Evolutionary conservation across 805 yeast genomes (phyloP).

Genomic region (Yamadazyma sp.): DNA sequence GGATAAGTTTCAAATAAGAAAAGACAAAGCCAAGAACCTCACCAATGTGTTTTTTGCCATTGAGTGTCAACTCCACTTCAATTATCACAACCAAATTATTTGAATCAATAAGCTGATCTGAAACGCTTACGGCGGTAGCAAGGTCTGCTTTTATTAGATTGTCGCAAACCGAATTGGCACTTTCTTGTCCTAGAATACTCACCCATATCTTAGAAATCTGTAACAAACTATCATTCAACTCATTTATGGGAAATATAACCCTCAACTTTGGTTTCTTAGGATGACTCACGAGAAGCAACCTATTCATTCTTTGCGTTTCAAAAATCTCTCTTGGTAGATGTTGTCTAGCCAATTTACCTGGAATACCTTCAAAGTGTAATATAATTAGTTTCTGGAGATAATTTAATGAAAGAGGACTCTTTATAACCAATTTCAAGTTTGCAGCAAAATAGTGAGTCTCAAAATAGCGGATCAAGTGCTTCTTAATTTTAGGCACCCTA

Average conservation of each 20-base stretch:
- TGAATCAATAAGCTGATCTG: slow-evolving; percentile 36
- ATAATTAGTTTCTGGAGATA: slow-evolving; percentile 52
- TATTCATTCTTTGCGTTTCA: neutral
- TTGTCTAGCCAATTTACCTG: neutral
- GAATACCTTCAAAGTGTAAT: slow-evolving; percentile 40
- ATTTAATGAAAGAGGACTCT: slow-evolving; percentile 67
- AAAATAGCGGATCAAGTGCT: slow-evolving; percentile 44
- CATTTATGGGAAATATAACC: slow-evolving; percentile 36
- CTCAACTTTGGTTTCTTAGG: slow-evolving; percentile 28
- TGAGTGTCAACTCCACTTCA: slow-evolving; percentile 48
- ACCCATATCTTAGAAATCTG: slow-evolving; percentile 44
- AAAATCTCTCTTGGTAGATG: neutral
- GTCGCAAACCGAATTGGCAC: slow-evolving; percentile 48
- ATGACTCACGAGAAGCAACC: slow-evolving; percentile 40
- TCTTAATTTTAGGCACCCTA: slow-evolving; percentile 29
- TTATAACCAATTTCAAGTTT: slow-evolving; percentile 57
- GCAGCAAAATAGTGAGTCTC: slow-evolving; percentile 41
- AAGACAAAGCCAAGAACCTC: slow-evolving; percentile 36
- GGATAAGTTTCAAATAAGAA: slow-evolving; percentile 12
- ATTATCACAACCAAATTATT: slow-evolving; percentile 43
- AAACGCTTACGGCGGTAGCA: slow-evolving; percentile 43
- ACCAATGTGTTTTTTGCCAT: slow-evolving; percentile 42
- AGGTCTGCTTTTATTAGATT: slow-evolving; percentile 29
- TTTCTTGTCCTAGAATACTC: slow-evolving; percentile 63
- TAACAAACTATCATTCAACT: slow-evolving; percentile 10